Percentiles rank a stretch among this genome's conserved stretches.
Evolutionary conservation across 352 stramenopile genomes (phyloP).

Genomic region (Halophytophthora polymorphica): DNA sequence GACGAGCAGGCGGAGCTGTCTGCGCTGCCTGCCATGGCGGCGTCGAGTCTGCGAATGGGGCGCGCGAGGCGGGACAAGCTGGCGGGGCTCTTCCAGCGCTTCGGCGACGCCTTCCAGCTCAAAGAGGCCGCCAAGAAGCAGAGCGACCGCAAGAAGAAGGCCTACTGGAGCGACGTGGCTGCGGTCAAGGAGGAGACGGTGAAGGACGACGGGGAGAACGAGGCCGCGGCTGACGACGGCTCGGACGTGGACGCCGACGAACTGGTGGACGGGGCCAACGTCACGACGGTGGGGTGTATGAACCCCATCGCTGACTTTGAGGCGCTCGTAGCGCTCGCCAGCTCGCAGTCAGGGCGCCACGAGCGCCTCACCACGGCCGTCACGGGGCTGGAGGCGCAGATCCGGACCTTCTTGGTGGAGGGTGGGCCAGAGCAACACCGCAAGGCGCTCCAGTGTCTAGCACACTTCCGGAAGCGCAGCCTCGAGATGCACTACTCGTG

Average conservation of each 20-base stretch:
- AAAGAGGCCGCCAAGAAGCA: constrained; percentile 72
- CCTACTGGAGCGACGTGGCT: constrained; percentile 76
- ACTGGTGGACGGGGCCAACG: constrained; percentile 56
- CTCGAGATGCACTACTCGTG: constrained; percentile 66
- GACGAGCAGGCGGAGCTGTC: constrained; percentile 46
- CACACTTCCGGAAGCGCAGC: constrained; percentile 69
- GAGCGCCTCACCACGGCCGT: constrained; percentile 46
- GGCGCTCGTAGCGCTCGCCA: constrained; percentile 43
- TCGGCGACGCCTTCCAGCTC: constrained; percentile 72
- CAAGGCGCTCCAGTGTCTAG: constrained; percentile 69
- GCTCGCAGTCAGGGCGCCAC: constrained; percentile 40
- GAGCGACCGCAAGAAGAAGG: constrained; percentile 65
- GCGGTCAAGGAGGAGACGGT: constrained; percentile 35
- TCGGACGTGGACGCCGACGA: constrained; percentile 80
- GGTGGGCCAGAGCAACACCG: constrained; percentile 46
- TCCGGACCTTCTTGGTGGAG: constrained; percentile 57
- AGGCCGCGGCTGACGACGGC: constrained; percentile 19
- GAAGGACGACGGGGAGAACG: constrained; percentile 38
- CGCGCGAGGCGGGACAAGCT: constrained; percentile 38
- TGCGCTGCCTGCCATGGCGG: constrained; percentile 50
- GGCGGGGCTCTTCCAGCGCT: constrained; percentile 55
- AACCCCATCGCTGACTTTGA: constrained; percentile 86
- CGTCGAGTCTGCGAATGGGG: constrained; percentile 67
- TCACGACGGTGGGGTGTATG: constrained; percentile 76
- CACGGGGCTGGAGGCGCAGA: constrained; percentile 66